A percentile compares a stretch with the other conserved stretches of the same genome.
Conservation (phyloP, 1,139 yeast genomes). For the Tardiomyces digboiensis region DNA sequence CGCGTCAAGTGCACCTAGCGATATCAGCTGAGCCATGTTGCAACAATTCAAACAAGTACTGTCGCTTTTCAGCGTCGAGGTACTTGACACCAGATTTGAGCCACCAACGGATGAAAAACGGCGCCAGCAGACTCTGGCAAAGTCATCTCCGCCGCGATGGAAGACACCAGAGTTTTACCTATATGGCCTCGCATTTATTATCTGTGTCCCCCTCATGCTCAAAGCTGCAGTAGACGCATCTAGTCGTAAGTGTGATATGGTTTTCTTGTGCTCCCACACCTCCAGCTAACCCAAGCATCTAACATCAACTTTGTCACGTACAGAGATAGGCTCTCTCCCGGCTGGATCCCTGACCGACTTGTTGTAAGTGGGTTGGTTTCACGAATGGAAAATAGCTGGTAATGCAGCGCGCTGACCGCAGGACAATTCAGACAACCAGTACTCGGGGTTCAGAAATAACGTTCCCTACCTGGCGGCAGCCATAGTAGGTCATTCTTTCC, state of each 20-base stretch:
- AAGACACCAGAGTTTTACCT: slow-evolving; percentile 59
- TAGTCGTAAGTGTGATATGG: slow-evolving; percentile 24
- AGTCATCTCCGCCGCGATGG: slow-evolving; percentile 60
- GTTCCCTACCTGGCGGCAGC: slow-evolving; percentile 50
- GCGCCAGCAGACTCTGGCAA: slow-evolving; percentile 31
- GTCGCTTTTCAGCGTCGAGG: slow-evolving; percentile 52
- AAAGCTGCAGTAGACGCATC: slow-evolving; percentile 78
- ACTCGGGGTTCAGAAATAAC: slow-evolving; percentile 78
- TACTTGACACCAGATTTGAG: slow-evolving; percentile 63
- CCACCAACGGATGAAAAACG: slow-evolving; percentile 43
- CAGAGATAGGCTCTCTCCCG: slow-evolving; percentile 46
- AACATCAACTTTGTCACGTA: slow-evolving; percentile 69
- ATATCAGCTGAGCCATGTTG: background rate
- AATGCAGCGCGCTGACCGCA: background rate
- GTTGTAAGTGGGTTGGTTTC: slow-evolving; percentile 28
- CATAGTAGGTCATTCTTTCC: slow-evolving; percentile 40
- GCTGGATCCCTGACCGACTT: slow-evolving; percentile 64
- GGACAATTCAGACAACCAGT: slow-evolving; percentile 84
- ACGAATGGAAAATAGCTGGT: slow-evolving; percentile 23
- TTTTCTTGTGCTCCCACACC: slow-evolving; percentile 2
- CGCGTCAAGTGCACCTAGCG: background rate
- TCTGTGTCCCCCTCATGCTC: slow-evolving; percentile 75
- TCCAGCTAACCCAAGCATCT: slow-evolving; percentile 24
- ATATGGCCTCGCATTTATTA: slow-evolving; percentile 50
- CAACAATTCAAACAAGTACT: slow-evolving; percentile 5